phyloP scores from a whole-genome alignment of 768 basidiomycete species.

The Phylloporus sp. region DNA sequence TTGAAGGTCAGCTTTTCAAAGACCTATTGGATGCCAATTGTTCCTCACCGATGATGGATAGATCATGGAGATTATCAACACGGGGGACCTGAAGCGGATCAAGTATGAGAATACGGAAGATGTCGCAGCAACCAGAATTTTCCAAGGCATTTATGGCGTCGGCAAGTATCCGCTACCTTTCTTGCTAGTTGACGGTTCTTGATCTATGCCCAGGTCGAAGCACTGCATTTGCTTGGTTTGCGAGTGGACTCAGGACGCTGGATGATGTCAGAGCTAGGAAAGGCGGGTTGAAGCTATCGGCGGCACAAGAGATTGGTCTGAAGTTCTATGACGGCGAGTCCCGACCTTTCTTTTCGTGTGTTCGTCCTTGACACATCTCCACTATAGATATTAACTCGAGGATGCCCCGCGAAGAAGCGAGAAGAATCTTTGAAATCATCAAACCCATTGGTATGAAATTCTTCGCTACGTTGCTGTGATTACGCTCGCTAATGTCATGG shows the following conservation, averaged over 20 bases:
- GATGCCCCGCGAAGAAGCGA: constrained; percentile 81
- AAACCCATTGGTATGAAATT: constrained; percentile 54
- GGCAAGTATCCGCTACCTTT: constrained; percentile 42
- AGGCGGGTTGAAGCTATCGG: constrained; percentile 54
- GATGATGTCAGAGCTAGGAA: constrained; percentile 63
- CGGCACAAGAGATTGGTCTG: constrained; percentile 63
- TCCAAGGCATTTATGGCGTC: constrained; percentile 83
- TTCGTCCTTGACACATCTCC: background rate
- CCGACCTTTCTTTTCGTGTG: background rate
- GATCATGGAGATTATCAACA: constrained; percentile 80
- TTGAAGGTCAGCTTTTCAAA: constrained; percentile 46
- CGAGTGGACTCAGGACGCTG: constrained; percentile 69
- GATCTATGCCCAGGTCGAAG: constrained; percentile 42
- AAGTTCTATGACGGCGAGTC: constrained; percentile 61
- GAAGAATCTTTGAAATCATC: constrained; percentile 66
- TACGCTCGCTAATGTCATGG: background rate
- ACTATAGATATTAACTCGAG: constrained; percentile 72
- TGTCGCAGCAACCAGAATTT: constrained; percentile 48
- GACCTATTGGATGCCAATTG: background rate
- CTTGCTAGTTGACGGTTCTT: background rate
- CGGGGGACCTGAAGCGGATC: constrained; percentile 67
- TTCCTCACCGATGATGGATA: constrained; percentile 23
- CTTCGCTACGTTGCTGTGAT: background rate
- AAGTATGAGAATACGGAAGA: constrained; percentile 63
- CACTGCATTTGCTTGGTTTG: constrained; percentile 70